Evolutionary conservation across 2,329 filamentous ascomycete species (phyloP).

Genomic region (Phaeosphaeria sp.): DNA sequence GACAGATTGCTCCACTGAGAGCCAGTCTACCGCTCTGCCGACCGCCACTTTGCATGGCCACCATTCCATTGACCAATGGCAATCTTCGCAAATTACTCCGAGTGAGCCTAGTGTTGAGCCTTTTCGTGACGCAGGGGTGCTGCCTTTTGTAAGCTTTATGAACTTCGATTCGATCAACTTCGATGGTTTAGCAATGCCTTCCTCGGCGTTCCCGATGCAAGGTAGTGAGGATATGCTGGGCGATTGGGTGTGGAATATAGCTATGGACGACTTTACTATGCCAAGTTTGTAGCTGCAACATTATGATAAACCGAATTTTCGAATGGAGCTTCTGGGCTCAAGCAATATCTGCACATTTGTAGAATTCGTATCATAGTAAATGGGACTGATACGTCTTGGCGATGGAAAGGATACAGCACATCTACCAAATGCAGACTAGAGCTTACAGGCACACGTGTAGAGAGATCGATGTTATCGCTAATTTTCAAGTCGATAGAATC

Average conservation of each 20-base stretch:
- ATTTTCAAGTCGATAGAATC: too few species aligned
- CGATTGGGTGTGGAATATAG: slow-evolving; percentile 29
- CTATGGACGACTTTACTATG: slow-evolving; percentile 32
- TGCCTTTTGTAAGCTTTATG: slow-evolving; percentile 14
- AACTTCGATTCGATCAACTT: slow-evolving; percentile 28
- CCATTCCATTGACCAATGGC: not conserved
- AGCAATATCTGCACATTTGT: too few species aligned
- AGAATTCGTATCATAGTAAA: too few species aligned
- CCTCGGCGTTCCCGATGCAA: not conserved
- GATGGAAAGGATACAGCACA: too few species aligned
- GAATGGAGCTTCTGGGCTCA: not conserved
- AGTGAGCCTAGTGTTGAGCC: not conserved
- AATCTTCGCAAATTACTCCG: not conserved
- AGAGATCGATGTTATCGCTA: too few species aligned
- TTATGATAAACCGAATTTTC: too few species aligned
- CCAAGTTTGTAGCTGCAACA: not conserved
- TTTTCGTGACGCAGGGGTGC: not conserved
- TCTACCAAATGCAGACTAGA: too few species aligned
- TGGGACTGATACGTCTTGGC: too few species aligned
- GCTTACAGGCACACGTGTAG: too few species aligned
- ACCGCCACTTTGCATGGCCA: not conserved
- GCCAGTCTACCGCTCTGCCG: not conserved
- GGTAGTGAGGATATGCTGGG: slow-evolving; percentile 6
- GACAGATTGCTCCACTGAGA: not conserved
- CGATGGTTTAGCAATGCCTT: slow-evolving; percentile 15